Evolutionary conservation across 192 early-diverging fungal species (phyloP).

Genomic region (Ramicandelaber brevisporus): DNA sequence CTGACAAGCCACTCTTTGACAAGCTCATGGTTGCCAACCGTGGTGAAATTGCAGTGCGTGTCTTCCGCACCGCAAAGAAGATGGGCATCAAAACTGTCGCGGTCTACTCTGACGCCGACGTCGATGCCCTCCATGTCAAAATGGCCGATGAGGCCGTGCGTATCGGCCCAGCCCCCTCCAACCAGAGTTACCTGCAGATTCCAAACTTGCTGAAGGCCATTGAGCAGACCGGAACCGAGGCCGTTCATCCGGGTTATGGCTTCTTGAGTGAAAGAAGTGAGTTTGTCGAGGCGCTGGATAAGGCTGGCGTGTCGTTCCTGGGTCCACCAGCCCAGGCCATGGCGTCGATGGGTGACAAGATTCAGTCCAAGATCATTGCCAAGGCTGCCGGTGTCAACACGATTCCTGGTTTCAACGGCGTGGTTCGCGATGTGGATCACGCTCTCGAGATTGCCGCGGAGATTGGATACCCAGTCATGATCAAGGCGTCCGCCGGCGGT

Average conservation of each 20-base stretch:
- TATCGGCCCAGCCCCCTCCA: constrained; percentile 55
- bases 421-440: constrained; percentile 40
- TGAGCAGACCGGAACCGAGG: constrained; percentile 52
- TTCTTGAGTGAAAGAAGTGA: constrained; percentile 76
- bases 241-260: constrained; percentile 88
- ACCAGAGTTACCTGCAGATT: constrained; percentile 60
- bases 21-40: constrained; percentile 90
- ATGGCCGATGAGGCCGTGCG: constrained; percentile 69
- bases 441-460: constrained; percentile 39
- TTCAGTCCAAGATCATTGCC: constrained; percentile 52
- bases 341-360: constrained; percentile 61
- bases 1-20: too few species aligned
- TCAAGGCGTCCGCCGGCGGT: constrained; percentile 59
- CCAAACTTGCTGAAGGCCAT: constrained; percentile 52
- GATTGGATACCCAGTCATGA: constrained; percentile 61
- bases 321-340: constrained; percentile 40
- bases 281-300: constrained; percentile 57
- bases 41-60: constrained; percentile 84
- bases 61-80: constrained; percentile 73
- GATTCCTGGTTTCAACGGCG: constrained; percentile 77
- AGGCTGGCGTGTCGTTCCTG: constrained; percentile 43
- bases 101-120: constrained; percentile 82
- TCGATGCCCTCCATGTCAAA: constrained; percentile 59
- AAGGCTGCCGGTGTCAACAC: constrained; percentile 40
- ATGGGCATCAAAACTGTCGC: constrained; percentile 91